A percentile compares a stretch with the other conserved stretches of the same genome.
Evolutionary conservation across 2,329 filamentous ascomycete genomes (phyloP).

Genomic region (Fusarium citri): DNA sequence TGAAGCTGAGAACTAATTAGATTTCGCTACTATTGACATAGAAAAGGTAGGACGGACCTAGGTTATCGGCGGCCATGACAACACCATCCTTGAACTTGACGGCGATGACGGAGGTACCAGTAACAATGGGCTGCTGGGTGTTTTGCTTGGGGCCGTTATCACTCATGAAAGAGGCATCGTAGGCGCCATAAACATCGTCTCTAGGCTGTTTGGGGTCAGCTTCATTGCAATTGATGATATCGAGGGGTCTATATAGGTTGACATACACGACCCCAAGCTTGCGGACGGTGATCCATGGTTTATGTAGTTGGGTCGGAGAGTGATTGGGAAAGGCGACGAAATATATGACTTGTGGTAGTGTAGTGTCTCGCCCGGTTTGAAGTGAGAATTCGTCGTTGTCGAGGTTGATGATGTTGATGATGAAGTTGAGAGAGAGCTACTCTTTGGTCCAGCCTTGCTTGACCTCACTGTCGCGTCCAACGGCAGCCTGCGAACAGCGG

Average conservation of each 20-base stretch:
- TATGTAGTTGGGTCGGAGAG: conserved; percentile 31
- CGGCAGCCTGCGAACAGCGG: conserved; percentile 50
- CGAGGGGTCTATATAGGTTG: neutral
- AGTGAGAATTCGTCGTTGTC: neutral
- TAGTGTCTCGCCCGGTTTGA: neutral
- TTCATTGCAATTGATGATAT: neutral
- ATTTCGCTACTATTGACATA: neutral
- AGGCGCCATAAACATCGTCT: conserved; percentile 96
- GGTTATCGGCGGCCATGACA: conserved; percentile 95
- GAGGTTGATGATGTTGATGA: conserved; percentile 27
- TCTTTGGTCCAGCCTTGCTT: conserved; percentile 27
- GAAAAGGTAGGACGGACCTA: conserved; percentile 70
- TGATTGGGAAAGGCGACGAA: neutral
- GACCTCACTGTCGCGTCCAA: conserved; percentile 51
- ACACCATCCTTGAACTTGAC: conserved; percentile 97
- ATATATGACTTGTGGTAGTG: neutral
- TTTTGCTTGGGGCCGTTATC: conserved; percentile 79
- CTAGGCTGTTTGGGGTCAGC: conserved; percentile 73
- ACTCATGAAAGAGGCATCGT: conserved; percentile 88
- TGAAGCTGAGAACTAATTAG: conserved; percentile 71
- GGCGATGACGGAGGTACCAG: conserved; percentile 93
- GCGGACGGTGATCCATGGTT: conserved; percentile 77
- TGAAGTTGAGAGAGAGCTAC: conserved; percentile 27
- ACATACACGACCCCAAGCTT: conserved; percentile 78
- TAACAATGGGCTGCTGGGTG: conserved; percentile 93